phyloP scores from a whole-genome alignment of 768 basidiomycete genomes.

The Calocybe gangraenosa region DNA sequence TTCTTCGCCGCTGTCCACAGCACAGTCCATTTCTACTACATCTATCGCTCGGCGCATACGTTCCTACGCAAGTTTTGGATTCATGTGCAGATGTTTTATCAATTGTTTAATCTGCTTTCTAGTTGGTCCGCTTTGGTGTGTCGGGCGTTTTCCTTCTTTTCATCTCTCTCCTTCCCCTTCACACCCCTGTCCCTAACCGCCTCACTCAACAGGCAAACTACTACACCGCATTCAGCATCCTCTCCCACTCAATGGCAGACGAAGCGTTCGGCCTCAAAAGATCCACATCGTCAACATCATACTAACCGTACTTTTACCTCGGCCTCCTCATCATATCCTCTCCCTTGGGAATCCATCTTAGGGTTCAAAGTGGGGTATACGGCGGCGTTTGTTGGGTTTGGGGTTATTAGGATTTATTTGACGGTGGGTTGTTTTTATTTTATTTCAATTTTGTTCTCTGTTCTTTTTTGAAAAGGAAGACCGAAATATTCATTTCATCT shows the following conservation, averaged over 20 bases:
- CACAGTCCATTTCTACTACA: no score
- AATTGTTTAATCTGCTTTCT: no score
- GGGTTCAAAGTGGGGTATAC: constrained; percentile 87
- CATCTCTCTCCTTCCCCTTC: no score
- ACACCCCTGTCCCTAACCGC: no score
- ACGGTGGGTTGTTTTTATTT: constrained; percentile 58
- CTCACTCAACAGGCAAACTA: constrained; percentile 85
- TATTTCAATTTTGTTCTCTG: no score
- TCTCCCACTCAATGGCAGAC: constrained; percentile 73
- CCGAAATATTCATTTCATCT: neutral
- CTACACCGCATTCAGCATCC: constrained; percentile 83
- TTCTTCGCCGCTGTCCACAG: no score
- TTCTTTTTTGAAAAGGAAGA: neutral
- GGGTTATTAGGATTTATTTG: constrained; percentile 94
- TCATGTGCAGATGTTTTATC: no score
- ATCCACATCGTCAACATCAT: constrained; percentile 72
- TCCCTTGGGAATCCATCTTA: constrained; percentile 90
- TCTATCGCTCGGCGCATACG: no score
- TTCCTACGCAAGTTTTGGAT: no score
- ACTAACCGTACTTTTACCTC: constrained; percentile 83
- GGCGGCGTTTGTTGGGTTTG: constrained; percentile 82
- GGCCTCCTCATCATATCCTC: constrained; percentile 80
- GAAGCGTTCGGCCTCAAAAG: constrained; percentile 47
- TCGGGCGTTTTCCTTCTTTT: no score
- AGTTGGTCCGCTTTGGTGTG: no score